A percentile compares a stretch with the other conserved stretches of the same genome.
These are phyloP conservation scores for Amphibolis antarctica DNA, from an alignment of 106 monocot species.

Conservation along the genomic window DNA sequence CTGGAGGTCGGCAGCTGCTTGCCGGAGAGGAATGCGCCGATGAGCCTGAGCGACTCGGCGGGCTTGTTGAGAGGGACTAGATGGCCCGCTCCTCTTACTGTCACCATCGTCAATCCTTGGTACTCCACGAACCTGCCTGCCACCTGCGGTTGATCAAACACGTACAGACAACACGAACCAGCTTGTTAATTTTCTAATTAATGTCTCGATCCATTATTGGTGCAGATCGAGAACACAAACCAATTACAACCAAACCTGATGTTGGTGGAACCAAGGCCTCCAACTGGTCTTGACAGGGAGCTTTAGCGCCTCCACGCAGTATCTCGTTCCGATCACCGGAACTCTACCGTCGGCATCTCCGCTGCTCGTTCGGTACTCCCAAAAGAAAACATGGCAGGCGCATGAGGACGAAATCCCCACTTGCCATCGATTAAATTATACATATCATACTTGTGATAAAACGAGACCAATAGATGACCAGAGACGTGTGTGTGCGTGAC, in stretches of 20 bases:
- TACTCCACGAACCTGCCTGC: slow-evolving; percentile 81
- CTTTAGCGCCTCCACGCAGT: slow-evolving; percentile 60
- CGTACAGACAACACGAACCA: too few relatives aligned
- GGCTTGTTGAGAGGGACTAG: slow-evolving; percentile 89
- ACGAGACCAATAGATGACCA: too few relatives aligned
- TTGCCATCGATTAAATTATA: neutral
- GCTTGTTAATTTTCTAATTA: too few relatives aligned
- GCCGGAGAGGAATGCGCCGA: slow-evolving; percentile 42
- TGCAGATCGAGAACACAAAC: too few relatives aligned
- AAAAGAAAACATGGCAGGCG: neutral
- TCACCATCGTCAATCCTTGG: slow-evolving; percentile 68
- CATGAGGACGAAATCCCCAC: neutral
- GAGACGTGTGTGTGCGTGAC: too few relatives aligned
- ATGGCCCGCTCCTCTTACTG: slow-evolving; percentile 83
- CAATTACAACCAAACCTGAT: slow-evolving; percentile 34
- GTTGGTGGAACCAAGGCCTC: slow-evolving; percentile 56
- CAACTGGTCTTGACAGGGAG: slow-evolving; percentile 45
- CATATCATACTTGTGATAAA: too few relatives aligned
- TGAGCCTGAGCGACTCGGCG: slow-evolving; percentile 42
- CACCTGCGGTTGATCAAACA: slow-evolving; percentile 49
- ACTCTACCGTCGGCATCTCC: slow-evolving; percentile 89
- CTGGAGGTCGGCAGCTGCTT: slow-evolving; percentile 22
- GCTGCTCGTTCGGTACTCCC: slow-evolving; percentile 21
- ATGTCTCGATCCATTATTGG: too few relatives aligned
- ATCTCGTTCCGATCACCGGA: slow-evolving; percentile 72